A percentile compares a stretch with the other conserved stretches of the same genome.
Evolutionary conservation across 257 asterid species (phyloP).

Genomic region (Osmanthus fragrans): DNA sequence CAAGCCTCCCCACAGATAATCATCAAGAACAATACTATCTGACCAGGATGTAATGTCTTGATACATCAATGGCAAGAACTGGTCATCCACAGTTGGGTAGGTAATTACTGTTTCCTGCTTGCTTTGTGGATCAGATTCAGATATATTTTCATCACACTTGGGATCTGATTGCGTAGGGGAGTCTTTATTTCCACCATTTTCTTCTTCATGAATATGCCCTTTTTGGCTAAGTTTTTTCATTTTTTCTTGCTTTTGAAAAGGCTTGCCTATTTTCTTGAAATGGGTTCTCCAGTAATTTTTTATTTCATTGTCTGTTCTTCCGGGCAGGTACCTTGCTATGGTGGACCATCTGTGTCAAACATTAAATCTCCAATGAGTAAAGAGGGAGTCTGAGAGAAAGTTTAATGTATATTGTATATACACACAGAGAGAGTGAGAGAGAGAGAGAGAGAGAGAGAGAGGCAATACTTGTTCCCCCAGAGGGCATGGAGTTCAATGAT

Average conservation of each 20-base stretch:
- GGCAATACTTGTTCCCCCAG: constrained; percentile 58
- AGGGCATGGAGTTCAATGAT: constrained; percentile 58
- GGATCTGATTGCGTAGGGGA: background rate
- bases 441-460: background rate
- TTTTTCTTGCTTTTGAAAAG: constrained; percentile 21
- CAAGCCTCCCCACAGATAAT: background rate
- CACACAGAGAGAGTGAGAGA: no score
- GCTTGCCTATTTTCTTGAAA: constrained; percentile 37
- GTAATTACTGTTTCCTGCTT: background rate
- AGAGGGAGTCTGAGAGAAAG: background rate
- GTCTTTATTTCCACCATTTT: background rate
- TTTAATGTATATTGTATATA: no score
- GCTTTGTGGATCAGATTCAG: background rate
- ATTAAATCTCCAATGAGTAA: background rate
- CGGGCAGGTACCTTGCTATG: constrained; percentile 54
- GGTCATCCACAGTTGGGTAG: background rate
- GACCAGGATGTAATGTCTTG: background rate
- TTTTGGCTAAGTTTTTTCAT: background rate
- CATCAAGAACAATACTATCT: background rate
- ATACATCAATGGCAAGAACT: background rate
- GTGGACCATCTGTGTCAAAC: constrained; percentile 49
- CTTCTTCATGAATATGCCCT: background rate
- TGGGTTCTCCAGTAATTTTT: constrained; percentile 63
- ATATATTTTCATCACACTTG: background rate
- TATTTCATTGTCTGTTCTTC: constrained; percentile 62